These are phyloP conservation scores for Hyaloscypha variabilis DNA, from an alignment of 495 filamentous ascomycete genomes.

Conservation along the genomic window DNA sequence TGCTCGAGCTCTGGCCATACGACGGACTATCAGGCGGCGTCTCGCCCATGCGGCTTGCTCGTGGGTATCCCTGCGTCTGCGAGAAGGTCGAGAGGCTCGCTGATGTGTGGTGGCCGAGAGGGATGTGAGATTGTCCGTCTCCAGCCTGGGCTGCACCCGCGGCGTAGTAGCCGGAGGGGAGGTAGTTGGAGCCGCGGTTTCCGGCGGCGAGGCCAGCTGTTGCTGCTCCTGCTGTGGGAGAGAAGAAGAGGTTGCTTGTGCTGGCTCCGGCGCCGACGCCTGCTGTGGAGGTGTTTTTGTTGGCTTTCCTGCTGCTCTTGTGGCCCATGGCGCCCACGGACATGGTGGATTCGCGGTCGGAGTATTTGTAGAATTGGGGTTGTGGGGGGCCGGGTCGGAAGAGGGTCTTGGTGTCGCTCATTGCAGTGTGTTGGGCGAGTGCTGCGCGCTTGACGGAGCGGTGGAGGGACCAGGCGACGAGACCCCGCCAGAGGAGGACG, in stretches of 20 bases:
- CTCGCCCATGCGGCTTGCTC: slow-evolving; percentile 46
- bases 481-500: slow-evolving; percentile 83
- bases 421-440: slow-evolving; percentile 56
- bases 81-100: slow-evolving; percentile 53
- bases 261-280: slow-evolving; percentile 43
- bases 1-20: slow-evolving; percentile 62
- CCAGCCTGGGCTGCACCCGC: slow-evolving; percentile 59
- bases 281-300: slow-evolving; percentile 44
- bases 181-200: slow-evolving; percentile 69
- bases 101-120: slow-evolving; percentile 44
- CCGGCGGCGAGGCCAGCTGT: slow-evolving; percentile 39
- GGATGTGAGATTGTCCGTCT: slow-evolving; percentile 46
- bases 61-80: slow-evolving; percentile 50
- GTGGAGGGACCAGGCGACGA: slow-evolving; percentile 91
- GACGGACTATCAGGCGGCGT: slow-evolving; percentile 72
- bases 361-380: slow-evolving; percentile 58
- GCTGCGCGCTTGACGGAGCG: slow-evolving; percentile 85
- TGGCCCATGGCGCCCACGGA: slow-evolving; percentile 55
- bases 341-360: slow-evolving; percentile 59
- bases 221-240: slow-evolving; percentile 76
- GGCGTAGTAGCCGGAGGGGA: slow-evolving; percentile 93
- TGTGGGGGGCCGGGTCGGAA: slow-evolving; percentile 53
- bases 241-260: slow-evolving; percentile 79
- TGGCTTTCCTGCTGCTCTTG: slow-evolving; percentile 42
- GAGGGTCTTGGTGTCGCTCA: slow-evolving; percentile 63